A percentile compares a stretch with the other conserved stretches of the same genome.
phyloP scores from a whole-genome alignment of 2,329 filamentous ascomycete species.

The Domatiomyces globalis region DNA sequence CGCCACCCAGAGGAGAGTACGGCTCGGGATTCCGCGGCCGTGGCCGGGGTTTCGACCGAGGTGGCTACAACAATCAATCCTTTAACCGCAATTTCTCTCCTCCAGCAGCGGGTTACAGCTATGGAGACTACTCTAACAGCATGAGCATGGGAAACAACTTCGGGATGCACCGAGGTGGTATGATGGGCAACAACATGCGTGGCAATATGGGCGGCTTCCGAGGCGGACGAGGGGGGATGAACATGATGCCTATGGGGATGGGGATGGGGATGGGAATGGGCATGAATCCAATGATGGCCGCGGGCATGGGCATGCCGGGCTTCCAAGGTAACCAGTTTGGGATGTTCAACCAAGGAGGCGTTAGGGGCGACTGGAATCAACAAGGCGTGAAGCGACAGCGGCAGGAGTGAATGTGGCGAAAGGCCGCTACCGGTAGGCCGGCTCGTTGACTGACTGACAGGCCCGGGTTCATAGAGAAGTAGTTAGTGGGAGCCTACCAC shows the following conservation, averaged over 20 bases:
- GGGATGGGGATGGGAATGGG: constrained; percentile 38
- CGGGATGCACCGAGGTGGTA: constrained; percentile 40
- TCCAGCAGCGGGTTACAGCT: constrained; percentile 28
- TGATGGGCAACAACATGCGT: constrained; percentile 39
- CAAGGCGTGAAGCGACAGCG: constrained; percentile 68
- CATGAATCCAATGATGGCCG: constrained; percentile 45
- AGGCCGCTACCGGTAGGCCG: too few species aligned
- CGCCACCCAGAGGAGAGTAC: constrained; percentile 28
- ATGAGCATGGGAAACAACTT: constrained; percentile 40
- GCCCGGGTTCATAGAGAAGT: too few species aligned
- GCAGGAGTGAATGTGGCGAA: constrained; percentile 41
- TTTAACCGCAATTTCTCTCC: constrained; percentile 39
- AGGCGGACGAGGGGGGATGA: constrained; percentile 42
- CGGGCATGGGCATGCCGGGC: constrained; percentile 34
- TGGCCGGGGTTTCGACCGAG: constrained; percentile 37
- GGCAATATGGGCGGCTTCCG: constrained; percentile 44
- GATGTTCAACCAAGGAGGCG: constrained; percentile 48
- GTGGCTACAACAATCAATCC: constrained; percentile 25
- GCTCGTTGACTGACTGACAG: too few species aligned
- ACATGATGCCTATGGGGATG: constrained; percentile 42
- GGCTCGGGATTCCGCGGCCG: constrained; percentile 43
- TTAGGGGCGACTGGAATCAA: constrained; percentile 53
- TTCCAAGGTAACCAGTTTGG: constrained; percentile 39
- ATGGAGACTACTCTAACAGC: constrained; percentile 17
- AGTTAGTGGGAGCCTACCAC: too few species aligned